Base-by-base conservation (phyloP, 2,329 filamentous ascomycete genomes). In the Diplodia scrobiculata region DNA sequence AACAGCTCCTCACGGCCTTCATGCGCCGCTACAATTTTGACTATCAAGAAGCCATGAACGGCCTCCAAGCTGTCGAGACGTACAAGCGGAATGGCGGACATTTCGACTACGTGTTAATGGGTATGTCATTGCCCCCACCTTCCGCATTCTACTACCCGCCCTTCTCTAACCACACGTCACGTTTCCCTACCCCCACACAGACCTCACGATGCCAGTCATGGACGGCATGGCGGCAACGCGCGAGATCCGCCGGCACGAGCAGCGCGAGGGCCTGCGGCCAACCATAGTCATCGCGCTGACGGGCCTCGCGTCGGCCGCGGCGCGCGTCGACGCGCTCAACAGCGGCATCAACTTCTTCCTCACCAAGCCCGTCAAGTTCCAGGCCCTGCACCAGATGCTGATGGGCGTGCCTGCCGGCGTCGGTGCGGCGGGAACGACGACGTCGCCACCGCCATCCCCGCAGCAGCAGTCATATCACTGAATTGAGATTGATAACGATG, bases 141-240 rank as follows among this genome's bases (percentile, higher is more conserved):
- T 7, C 45, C 41, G 4, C 25, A 25, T 14, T 27, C 19, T 4
- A 25, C 21, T 19, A 32, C 21, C n/a, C 7, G 4, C 6, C n/a
- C 53, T 7, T 34, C 4, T 5, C 5, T 14, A 45, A 17, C 5
- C 27, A 38, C 21, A 25, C 14, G 1, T 7, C 25, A 47, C 1
- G 10, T 19, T 19, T 25, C 25, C 25, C 3, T 3, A 4, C 25
- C 25, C 25, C 21, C 21, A 25, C 25, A 32, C 41, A 73, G 75
- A 77, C 50, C 73, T 77, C 65, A 76, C 74, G 1, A 77, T 77
- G 75, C 75, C 75, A 2, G 71, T 76, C 47, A 74, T 78, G 74
- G 75, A 77, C 66, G 75, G 75, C 0, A 73, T 77, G 69, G 71
- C 71, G 7, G 73, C 74, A 17, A 77, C 74, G 3, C 71, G 73